Base-by-base conservation (phyloP, 139 green algal species). In the Volvox africanus region DNA sequence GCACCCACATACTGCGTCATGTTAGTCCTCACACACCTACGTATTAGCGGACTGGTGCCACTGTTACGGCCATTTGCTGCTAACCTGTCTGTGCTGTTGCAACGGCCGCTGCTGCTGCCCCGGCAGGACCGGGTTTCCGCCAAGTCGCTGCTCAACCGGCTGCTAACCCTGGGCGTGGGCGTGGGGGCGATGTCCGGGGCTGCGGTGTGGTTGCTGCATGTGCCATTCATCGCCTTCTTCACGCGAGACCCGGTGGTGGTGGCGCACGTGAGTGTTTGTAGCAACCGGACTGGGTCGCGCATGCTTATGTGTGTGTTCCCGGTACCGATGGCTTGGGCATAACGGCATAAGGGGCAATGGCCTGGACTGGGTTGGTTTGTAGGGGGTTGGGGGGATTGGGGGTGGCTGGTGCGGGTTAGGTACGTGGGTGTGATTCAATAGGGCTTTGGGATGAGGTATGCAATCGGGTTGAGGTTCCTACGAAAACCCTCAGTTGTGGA, bases 181-280 rank as follows among this genome's bases (percentile, higher is more conserved):
- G 36, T 92, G 1, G 94, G 91, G 3, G 82, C 77, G 11, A 73
- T 22, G 24, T 71, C 90, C 22, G 93, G 92, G 1, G 26, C 82
- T 24, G 61, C 90, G 35, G 44, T 95, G 76, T 91, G 87, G 61
- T 61, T 55, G 24, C 14, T 22, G 19, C 92, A 93, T 80, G 65
- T 21, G 0, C 89, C 87, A 2, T 28, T 96, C n/a, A 84, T 92
- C 0, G 18, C 17, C 1, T 68, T 93, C 75, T 96, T 96, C 80
- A 94, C 93, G 0, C 78, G 36, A 17, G 94, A 96, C 80, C 44
- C 92, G 17, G 61, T 33, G 21, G 93, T 96, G 12, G 84, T 94
- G 32, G 12, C 32, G 13, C 83, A 93, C 50, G 93, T 90, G 73
- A 79, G 89, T 62, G 24, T 14, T 2, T 2, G 65, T 73, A 28